Percentiles rank a stretch among this genome's conserved stretches.
phyloP scores from a whole-genome alignment of 2,329 filamentous ascomycete genomes.

The Xylariaceae sp. region DNA sequence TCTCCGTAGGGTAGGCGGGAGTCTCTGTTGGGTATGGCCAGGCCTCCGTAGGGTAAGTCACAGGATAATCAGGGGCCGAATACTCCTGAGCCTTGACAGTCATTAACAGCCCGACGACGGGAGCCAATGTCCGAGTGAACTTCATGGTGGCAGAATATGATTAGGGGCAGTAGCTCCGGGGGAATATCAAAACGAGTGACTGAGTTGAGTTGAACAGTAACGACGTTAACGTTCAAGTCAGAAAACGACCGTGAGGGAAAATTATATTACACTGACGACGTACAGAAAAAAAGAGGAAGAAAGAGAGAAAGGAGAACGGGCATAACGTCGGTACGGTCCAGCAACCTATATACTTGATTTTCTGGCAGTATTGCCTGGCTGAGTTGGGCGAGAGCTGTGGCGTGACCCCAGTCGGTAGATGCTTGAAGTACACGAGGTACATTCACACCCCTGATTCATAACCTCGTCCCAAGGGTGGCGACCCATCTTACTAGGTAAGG shows the following conservation, averaged over 20 bases:
- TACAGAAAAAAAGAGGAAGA: slow-evolving; percentile 4
- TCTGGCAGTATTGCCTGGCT: slow-evolving; percentile 17
- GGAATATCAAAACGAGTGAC: slow-evolving; percentile 22
- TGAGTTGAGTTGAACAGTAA: slow-evolving; percentile 14
- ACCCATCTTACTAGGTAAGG: slow-evolving; percentile 10
- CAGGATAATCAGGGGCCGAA: slow-evolving; percentile 7
- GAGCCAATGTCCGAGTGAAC: slow-evolving; percentile 31
- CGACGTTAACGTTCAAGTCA: slow-evolving; percentile 12
- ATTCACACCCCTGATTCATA: slow-evolving; percentile 14
- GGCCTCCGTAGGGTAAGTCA: slow-evolving; percentile 1
- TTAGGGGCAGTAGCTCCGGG: slow-evolving; percentile 6
- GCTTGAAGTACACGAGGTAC: neutral
- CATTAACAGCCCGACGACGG: slow-evolving; percentile 32
- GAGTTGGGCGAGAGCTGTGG: slow-evolving; percentile 21
- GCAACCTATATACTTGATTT: slow-evolving; percentile 24
- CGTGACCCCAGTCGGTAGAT: slow-evolving; percentile 13
- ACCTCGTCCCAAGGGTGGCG: slow-evolving; percentile 22
- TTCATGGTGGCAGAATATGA: slow-evolving; percentile 32
- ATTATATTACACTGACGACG: slow-evolving; percentile 18
- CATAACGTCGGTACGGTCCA: slow-evolving; percentile 10
- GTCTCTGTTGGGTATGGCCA: neutral
- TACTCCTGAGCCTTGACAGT: slow-evolving; percentile 25
- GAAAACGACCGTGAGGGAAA: slow-evolving; percentile 26
- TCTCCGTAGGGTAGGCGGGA: slow-evolving; percentile 20
- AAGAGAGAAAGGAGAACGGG: slow-evolving; percentile 3